Evolutionary conservation across 106 monocot genomes (phyloP).

Genomic region (Xerophyta viscosa): DNA sequence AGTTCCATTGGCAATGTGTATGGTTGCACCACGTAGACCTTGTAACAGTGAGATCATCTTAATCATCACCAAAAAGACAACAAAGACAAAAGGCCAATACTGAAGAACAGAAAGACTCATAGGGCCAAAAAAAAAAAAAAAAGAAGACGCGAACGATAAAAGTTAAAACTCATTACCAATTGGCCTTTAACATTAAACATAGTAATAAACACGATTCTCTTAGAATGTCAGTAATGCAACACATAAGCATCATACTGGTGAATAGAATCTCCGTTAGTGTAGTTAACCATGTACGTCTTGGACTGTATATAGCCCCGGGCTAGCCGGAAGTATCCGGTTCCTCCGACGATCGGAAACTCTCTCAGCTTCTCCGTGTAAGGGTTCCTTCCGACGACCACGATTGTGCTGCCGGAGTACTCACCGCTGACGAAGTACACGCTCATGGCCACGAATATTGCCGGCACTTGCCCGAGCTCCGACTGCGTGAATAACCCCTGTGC

Average conservation of each 20-base stretch:
- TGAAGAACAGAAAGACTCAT: too few species aligned
- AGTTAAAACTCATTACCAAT: too few species aligned
- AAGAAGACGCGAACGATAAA: too few species aligned
- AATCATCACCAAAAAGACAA: too few species aligned
- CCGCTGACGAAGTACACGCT: not conserved
- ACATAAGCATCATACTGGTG: not conserved
- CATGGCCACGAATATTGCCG: not conserved
- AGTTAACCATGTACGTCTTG: not conserved
- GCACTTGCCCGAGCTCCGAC: not conserved
- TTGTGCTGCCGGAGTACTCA: not conserved
- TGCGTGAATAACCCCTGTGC: not conserved
- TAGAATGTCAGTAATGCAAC: slow-evolving; percentile 3
- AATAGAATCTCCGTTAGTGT: not conserved
- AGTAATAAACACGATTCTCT: too few species aligned
- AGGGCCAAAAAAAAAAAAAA: too few species aligned
- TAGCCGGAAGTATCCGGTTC: not conserved
- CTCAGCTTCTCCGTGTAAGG: not conserved
- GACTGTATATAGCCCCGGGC: not conserved
- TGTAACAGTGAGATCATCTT: too few species aligned
- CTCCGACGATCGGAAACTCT: slow-evolving; percentile 2
- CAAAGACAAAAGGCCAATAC: too few species aligned
- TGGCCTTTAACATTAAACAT: too few species aligned
- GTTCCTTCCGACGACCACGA: not conserved
- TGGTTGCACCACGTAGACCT: too few species aligned
- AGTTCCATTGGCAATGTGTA: too few species aligned